Evolutionary conservation across 2,329 filamentous ascomycete species (phyloP).

Genomic region (Parascedosporium putredinis): DNA sequence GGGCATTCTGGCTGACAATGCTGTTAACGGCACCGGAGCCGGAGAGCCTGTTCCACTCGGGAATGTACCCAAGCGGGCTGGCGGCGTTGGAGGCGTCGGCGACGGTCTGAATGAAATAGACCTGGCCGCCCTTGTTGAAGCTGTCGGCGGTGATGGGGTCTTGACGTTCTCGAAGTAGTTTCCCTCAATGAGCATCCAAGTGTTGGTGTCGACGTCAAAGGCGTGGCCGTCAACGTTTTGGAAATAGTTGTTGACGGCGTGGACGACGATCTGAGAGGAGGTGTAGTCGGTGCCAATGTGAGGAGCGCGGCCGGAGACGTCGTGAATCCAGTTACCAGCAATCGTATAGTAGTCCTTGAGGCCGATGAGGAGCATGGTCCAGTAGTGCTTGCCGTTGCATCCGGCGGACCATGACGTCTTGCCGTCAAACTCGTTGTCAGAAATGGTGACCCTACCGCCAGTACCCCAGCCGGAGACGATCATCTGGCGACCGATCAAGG

Average conservation of each 20-base stretch:
- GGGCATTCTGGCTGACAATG: constrained; percentile 10
- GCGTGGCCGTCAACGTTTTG: constrained; percentile 29
- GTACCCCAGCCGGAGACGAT: constrained; percentile 16
- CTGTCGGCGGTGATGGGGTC: constrained; percentile 25
- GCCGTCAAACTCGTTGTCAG: constrained; percentile 36
- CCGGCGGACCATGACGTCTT: constrained; percentile 28
- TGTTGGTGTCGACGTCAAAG: constrained; percentile 26
- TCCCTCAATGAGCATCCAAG: constrained; percentile 29
- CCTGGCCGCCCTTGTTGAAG: constrained; percentile 15
- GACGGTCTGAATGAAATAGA: constrained; percentile 17
- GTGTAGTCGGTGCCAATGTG: constrained; percentile 26
- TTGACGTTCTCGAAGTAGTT: constrained; percentile 32
- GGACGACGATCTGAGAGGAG: constrained; percentile 16
- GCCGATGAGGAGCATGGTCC: constrained; percentile 30
- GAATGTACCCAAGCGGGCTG: constrained; percentile 14
- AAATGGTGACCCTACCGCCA: constrained; percentile 28
- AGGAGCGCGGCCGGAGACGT: constrained; percentile 31
- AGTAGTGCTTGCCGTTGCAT: constrained; percentile 37
- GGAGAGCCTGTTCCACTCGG: constrained; percentile 15
- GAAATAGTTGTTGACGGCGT: constrained; percentile 33
- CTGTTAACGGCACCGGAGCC: constrained; percentile 11
- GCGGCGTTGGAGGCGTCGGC: constrained; percentile 15
- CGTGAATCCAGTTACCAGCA: constrained; percentile 32
- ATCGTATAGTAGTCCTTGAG: constrained; percentile 29
- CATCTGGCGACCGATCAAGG: constrained; percentile 33